phyloP scores from a whole-genome alignment of 78 protist species.

The Isochrysis galbana region DNA sequence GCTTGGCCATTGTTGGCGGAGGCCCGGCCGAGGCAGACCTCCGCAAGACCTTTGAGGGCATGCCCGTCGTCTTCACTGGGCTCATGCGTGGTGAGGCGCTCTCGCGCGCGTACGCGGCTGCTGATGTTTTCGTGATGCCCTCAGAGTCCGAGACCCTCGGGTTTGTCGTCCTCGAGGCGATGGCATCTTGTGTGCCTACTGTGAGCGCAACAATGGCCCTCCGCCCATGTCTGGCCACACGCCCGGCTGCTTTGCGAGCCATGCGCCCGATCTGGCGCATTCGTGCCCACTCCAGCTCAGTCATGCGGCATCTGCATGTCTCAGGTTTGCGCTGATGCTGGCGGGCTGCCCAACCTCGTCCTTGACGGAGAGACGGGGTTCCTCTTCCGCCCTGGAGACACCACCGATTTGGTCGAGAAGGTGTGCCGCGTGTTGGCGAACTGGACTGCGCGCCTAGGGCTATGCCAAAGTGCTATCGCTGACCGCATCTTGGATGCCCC shows the following conservation, averaged over 20 bases:
- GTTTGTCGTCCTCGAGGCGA: slow-evolving; percentile 38
- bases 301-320: background rate
- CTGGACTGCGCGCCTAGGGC: background rate
- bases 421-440: background rate
- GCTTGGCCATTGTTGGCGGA: slow-evolving; percentile 34
- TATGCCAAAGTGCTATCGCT: too few species aligned
- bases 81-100: background rate
- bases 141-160: slow-evolving; percentile 46
- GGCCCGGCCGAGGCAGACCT: slow-evolving; percentile 27
- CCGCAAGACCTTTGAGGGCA: background rate
- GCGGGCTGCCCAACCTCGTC: background rate
- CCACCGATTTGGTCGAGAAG: background rate
- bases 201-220: slow-evolving; percentile 1
- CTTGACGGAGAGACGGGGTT: background rate
- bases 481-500: too few species aligned
- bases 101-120: slow-evolving; percentile 30
- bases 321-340: background rate
- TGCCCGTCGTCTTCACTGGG: background rate
- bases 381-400: slow-evolving; percentile 28
- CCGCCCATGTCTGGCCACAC: too few species aligned
- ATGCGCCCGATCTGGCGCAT: background rate
- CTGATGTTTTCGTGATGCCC: slow-evolving; percentile 47
- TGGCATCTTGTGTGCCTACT: slow-evolving; percentile 32
- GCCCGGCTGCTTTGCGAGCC: too few species aligned
- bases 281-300: background rate